Evolutionary conservation across 805 yeast species (phyloP), one percentile per base, ranked within the genome.

Genomic region (Saccharomyces paradoxus): DNA sequence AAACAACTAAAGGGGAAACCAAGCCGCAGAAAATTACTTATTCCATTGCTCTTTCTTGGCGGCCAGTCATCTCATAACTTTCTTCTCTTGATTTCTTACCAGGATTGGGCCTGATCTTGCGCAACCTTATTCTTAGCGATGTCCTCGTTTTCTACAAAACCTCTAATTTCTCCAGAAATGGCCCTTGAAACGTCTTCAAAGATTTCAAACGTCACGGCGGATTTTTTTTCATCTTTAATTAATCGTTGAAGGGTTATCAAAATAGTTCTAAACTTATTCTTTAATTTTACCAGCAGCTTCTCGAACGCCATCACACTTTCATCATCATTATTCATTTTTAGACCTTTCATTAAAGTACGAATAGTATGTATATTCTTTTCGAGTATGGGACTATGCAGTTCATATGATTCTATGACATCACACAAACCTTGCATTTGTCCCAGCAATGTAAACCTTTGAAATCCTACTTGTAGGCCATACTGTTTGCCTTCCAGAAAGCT

Each of bases 401-500:
- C 31, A 9, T 53, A 60, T 1, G 55, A 29, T 70, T 75, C 68
- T 76, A 83, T 70, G 7, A 70, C 64, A 14, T 70, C 68, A 22
- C 79, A 65, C 46, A 84, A 62, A 17, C 86, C 83, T 53, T 76
- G 66, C 44, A 86, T 74, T 54, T 87, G 83, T 0, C 97, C 97
- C 0, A 90, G 65, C 0, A 87, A 65, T 1, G 88, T 60, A 61
- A 80, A 84, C 55, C 87, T 71, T 67, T 86, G 94, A 62, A 82
- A 86, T 0, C 89, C 89, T 0, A 87, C 83, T 64, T 86, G 94
- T 47, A 83, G 76, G 0, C 98, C 98, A 60, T 82, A 84, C 63
- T 88, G 89, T 63, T 84, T 86, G 0, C 97, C 97, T 65, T 90
- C 97, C 1, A 75, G 59, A 51, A 71, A 75, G 50, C 89, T 90